These are phyloP conservation scores for Diaporthe sp. DNA, from an alignment of 2,329 filamentous ascomycete genomes.

Conservation along the genomic window DNA sequence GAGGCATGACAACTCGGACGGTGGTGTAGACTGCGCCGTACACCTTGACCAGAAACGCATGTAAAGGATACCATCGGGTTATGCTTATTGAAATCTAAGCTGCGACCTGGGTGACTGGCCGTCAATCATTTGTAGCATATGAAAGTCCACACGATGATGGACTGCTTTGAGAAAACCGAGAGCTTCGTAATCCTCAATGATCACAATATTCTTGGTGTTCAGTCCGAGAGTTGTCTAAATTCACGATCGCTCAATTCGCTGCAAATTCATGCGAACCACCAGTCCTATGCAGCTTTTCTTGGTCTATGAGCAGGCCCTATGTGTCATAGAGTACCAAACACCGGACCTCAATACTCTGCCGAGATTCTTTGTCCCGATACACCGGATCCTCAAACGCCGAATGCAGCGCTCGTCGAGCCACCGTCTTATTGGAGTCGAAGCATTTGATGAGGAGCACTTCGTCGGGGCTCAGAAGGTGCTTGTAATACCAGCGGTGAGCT, in stretches of 20 bases:
- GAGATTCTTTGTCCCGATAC: conserved; percentile 53
- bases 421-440: conserved; percentile 62
- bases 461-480: conserved; percentile 63
- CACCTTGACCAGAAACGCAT: too few species aligned
- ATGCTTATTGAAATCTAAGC: too few species aligned
- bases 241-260: background rate
- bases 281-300: background rate
- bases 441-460: conserved; percentile 74
- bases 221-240: too few species aligned
- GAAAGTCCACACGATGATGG: too few species aligned
- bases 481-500: conserved; percentile 63
- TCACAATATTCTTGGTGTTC: too few species aligned
- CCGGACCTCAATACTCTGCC: conserved; percentile 42
- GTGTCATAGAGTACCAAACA: conserved; percentile 36
- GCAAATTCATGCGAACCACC: background rate
- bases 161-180: too few species aligned
- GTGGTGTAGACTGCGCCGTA: too few species aligned
- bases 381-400: conserved; percentile 45
- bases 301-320: background rate
- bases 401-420: conserved; percentile 50
- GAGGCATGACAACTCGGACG: too few species aligned
- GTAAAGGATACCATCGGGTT: too few species aligned
- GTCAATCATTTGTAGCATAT: too few species aligned
- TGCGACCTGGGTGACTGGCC: too few species aligned
- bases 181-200: too few species aligned